Conservation (phyloP, 2,329 filamentous ascomycete species). For the Pseudophaeomoniella oleicola region DNA sequence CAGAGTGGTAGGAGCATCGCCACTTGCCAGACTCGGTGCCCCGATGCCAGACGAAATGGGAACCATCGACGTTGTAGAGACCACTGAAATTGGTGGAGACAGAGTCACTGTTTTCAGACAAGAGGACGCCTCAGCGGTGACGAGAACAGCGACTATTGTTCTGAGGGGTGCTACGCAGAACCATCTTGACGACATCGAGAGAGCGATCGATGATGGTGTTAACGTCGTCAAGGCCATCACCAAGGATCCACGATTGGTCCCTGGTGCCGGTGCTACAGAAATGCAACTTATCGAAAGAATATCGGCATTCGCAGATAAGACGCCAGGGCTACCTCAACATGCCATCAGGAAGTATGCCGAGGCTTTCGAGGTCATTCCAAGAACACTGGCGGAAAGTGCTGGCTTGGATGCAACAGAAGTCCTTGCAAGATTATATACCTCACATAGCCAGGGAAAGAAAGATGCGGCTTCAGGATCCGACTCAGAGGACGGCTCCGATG, state of each 20-base stretch:
- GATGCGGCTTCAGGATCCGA: constrained; percentile 8
- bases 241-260: constrained; percentile 77
- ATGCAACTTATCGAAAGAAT: constrained; percentile 87
- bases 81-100: constrained; percentile 92
- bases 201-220: constrained; percentile 93
- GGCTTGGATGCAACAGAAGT: constrained; percentile 96
- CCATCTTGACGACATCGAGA: constrained; percentile 91
- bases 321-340: constrained; percentile 83
- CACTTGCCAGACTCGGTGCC: constrained; percentile 85
- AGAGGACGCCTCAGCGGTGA: constrained; percentile 63
- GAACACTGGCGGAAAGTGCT: constrained; percentile 85
- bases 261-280: constrained; percentile 88
- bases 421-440: constrained; percentile 78
- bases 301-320: constrained; percentile 80
- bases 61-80: constrained; percentile 85
- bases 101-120: constrained; percentile 97
- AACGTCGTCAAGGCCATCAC: constrained; percentile 98
- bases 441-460: constrained; percentile 50
- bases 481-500: constrained; percentile 12
- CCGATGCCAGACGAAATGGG: constrained; percentile 99
- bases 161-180: constrained; percentile 94
- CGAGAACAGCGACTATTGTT: constrained; percentile 85
- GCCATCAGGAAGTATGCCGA: constrained; percentile 96
- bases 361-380: constrained; percentile 91
- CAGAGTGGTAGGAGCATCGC: constrained; percentile 89